Evolutionary conservation across 2,329 filamentous ascomycete genomes (phyloP), one percentile per base, ranked within the genome.

Genomic region (Phyllachora maydis): DNA sequence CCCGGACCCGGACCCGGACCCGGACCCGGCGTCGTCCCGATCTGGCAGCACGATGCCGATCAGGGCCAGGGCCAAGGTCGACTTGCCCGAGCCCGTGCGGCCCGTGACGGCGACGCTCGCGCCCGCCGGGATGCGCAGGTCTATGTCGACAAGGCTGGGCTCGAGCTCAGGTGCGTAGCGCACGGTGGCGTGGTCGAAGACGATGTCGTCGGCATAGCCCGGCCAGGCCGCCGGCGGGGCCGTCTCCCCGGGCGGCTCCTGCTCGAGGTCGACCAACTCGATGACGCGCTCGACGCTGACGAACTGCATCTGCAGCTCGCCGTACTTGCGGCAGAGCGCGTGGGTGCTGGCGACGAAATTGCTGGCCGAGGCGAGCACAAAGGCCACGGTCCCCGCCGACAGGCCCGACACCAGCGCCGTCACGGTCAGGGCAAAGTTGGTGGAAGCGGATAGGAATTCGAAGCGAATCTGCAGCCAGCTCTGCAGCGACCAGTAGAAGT

Each of bases 401-500:
- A 85, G 61, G n/a, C 66, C 61, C 1, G 69, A 71, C 36, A 70
- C 73, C 5, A 92, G 52, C 9, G 82, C 82, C 7, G 83, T 60
- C 2, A 72, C 43, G 2, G 79, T 78, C 24, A 92, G 51, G 1
- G 67, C 48, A 28, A 85, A 75, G 0, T 76, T 81, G 6, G 78
- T 78, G 4, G 64, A 41, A 0, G 74, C 75, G 0, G 79, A 79
- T 5, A 83, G 48, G 6, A 55, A 46, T 34, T 79, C 72, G 26
- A 88, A 85, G 8, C 82, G 68, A 37, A 75, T 81, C 41, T 71
- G 70, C 3, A 92, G 56, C 82, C 82, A 92, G 6, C 69, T 67
- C 33, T 90, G 79, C 20, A 90, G 57, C 28, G 71, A 77, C 75
- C 82, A 92, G 49, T 90, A 92, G 49, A 92, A 91, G 43, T 93